Conservation (phyloP, 306 rosid genomes). For the Inga leiocalycina region DNA sequence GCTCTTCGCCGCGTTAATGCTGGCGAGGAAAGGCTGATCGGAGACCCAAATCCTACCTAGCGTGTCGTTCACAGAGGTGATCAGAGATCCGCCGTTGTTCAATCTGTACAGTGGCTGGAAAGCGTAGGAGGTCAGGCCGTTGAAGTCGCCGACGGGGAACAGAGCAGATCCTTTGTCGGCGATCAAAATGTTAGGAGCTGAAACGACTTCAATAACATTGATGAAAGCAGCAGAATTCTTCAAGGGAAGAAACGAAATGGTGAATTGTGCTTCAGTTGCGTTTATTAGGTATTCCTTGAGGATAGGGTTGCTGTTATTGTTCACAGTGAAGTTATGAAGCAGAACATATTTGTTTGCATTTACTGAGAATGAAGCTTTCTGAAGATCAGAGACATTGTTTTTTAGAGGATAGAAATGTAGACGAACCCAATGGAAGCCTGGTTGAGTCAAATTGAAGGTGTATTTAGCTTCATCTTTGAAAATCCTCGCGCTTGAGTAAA, state of each 20-base stretch:
- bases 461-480: slow-evolving; percentile 48
- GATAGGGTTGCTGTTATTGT: slow-evolving; percentile 17
- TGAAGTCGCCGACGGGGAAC: slow-evolving; percentile 31
- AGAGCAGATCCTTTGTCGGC: slow-evolving; percentile 20
- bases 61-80: slow-evolving; percentile 37
- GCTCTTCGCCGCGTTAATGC: slow-evolving; percentile 17
- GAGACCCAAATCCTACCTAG: slow-evolving; percentile 40
- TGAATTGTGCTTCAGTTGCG: slow-evolving; percentile 27
- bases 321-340: slow-evolving; percentile 47
- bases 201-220: slow-evolving; percentile 48
- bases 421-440: slow-evolving; percentile 59
- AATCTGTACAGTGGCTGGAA: slow-evolving; percentile 33
- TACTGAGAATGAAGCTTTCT: slow-evolving; percentile 44
- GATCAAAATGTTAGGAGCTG: slow-evolving; percentile 41
- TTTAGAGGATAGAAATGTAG: slow-evolving; percentile 48
- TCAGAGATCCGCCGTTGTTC: slow-evolving; percentile 38
- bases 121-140: slow-evolving; percentile 29
- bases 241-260: slow-evolving; percentile 32
- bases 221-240: slow-evolving; percentile 41
- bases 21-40: slow-evolving; percentile 27
- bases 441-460: slow-evolving; percentile 39
- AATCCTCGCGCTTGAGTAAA: slow-evolving; percentile 52
- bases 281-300: slow-evolving; percentile 48
- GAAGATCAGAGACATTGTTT: slow-evolving; percentile 36
- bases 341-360: slow-evolving; percentile 41